Conservation (phyloP, 2,329 filamentous ascomycete species). For the Rachicladosporium sp. region DNA sequence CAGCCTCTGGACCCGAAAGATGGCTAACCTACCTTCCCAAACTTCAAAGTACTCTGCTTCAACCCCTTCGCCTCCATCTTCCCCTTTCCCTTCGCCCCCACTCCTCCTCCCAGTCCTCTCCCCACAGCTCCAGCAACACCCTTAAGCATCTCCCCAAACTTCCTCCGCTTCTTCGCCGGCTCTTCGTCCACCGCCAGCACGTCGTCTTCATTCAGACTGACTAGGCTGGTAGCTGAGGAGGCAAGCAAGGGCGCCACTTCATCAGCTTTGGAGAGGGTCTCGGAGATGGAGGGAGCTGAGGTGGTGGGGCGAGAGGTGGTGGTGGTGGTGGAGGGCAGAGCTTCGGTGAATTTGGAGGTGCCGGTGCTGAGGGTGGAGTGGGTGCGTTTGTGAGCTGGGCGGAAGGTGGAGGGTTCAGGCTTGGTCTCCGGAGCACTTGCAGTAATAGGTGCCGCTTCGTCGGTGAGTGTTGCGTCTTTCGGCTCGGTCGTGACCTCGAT, state of each 20-base stretch:
- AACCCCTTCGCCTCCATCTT: not conserved
- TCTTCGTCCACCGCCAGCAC: slow-evolving; percentile 1
- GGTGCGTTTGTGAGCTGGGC: slow-evolving; percentile 1
- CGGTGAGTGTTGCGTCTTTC: too few species aligned
- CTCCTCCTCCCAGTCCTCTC: slow-evolving; percentile 10
- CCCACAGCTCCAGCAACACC: slow-evolving; percentile 5
- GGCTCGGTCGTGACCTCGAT: too few species aligned
- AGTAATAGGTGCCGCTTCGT: too few species aligned
- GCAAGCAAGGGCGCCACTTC: not conserved
- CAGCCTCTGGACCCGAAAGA: too few species aligned
- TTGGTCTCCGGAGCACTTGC: too few species aligned
- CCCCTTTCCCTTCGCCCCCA: not conserved
- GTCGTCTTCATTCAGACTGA: not conserved
- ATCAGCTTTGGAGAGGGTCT: not conserved
- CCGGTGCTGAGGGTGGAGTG: not conserved
- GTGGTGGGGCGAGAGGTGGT: too few species aligned
- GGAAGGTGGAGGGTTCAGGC: too few species aligned
- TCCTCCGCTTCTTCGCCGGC: slow-evolving; percentile 5
- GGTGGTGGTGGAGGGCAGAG: not conserved
- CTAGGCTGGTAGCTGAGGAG: not conserved
- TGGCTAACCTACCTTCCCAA: slow-evolving; percentile 9
- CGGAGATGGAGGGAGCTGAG: slow-evolving; percentile 4
- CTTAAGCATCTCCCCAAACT: slow-evolving; percentile 2
- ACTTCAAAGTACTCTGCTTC: slow-evolving; percentile 15
- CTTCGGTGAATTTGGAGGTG: slow-evolving; percentile 7